These are phyloP conservation scores for Gracilaria gracilis DNA, from an alignment of 23 red algal genomes.

Conservation along the genomic window DNA sequence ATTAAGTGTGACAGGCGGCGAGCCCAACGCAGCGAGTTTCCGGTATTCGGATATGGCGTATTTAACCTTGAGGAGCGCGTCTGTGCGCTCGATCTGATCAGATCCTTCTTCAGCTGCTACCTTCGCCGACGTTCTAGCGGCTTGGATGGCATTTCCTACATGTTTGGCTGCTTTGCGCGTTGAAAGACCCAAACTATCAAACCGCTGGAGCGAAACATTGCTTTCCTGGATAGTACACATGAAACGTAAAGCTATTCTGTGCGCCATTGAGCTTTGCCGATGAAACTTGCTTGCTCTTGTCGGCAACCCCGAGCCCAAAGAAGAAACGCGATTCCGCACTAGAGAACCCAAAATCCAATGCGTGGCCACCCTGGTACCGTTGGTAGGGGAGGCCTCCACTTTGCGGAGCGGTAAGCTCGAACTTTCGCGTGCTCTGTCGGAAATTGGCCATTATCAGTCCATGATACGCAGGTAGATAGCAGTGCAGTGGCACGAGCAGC, in stretches of 20 bases:
- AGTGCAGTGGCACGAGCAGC: too few species aligned
- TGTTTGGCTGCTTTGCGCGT: not conserved
- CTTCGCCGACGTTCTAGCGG: slow-evolving; percentile 28
- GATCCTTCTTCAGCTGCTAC: slow-evolving; percentile 46
- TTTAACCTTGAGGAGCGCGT: slow-evolving; percentile 12
- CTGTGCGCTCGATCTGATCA: slow-evolving; percentile 26
- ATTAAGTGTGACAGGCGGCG: slow-evolving; percentile 22
- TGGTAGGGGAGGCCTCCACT: too few species aligned
- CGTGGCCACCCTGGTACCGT: too few species aligned
- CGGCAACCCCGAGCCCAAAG: too few species aligned
- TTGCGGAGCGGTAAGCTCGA: too few species aligned
- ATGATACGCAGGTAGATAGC: too few species aligned
- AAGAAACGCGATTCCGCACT: too few species aligned
- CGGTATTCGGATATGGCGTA: slow-evolving; percentile 39
- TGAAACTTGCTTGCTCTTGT: not conserved
- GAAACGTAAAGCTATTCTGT: slow-evolving; percentile 10
- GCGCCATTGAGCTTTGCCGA: not conserved
- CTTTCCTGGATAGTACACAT: not conserved
- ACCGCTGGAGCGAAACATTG: not conserved
- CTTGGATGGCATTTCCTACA: slow-evolving; percentile 30
- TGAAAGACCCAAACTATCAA: not conserved
- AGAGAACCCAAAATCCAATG: too few species aligned
- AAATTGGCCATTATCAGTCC: too few species aligned
- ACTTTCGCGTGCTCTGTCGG: too few species aligned
- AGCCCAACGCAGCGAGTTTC: slow-evolving; percentile 23